Evolutionary conservation across 176 grass and related monocot genomes (phyloP).

Genomic region (Musa beccarii): DNA sequence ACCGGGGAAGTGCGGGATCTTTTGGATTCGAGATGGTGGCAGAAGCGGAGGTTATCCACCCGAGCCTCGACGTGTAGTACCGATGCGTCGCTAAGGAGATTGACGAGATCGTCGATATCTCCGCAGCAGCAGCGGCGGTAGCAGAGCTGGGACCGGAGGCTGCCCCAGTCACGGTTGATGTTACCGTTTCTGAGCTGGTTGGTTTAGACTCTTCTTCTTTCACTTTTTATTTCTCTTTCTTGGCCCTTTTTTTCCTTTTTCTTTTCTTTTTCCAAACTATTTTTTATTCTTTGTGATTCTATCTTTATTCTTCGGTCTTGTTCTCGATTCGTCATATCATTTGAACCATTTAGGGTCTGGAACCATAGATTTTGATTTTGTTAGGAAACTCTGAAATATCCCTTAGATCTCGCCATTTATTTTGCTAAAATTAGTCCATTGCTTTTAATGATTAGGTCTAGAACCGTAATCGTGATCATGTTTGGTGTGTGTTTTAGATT

Average conservation of each 20-base stretch:
- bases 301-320: no score
- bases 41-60: conserved; percentile 62
- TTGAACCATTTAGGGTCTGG: no score
- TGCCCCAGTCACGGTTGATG: conserved; percentile 8
- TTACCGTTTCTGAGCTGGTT: conserved; percentile 54
- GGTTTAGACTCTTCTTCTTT: conserved; percentile 10
- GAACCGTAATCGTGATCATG: no score
- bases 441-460: no score
- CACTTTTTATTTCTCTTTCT: neutral
- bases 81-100: conserved; percentile 10
- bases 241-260: no score
- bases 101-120: conserved; percentile 15
- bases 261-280: neutral
- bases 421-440: no score
- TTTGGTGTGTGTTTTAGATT: no score
- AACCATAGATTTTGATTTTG: no score
- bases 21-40: conserved; percentile 60
- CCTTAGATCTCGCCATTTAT: no score
- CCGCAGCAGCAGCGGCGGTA: conserved; percentile 20
- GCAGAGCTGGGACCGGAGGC: conserved; percentile 16
- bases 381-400: no score
- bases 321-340: no score
- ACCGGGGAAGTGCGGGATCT: neutral
- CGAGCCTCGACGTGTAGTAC: conserved; percentile 23
- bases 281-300: no score